Base-by-base conservation (phyloP, 1,139 yeast species). In the Pichia sp. region DNA sequence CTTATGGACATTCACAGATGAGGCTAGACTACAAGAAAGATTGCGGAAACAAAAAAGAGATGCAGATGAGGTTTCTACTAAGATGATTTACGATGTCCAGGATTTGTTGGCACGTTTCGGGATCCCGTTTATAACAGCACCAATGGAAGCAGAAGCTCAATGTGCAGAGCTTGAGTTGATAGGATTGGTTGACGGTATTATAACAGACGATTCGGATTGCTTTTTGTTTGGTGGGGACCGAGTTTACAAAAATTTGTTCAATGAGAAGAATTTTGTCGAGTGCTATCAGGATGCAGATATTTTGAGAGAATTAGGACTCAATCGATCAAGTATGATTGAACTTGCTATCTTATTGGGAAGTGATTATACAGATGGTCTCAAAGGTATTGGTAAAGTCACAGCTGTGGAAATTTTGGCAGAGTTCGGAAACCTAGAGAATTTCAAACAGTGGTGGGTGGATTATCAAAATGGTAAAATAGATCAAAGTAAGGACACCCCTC, bases 91-190 rank as follows among this genome's bases (percentile, higher is more conserved):
- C 48, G 98, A 93, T 66, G 95, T 95, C 12, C 97, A 93, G 69
- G 96, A 90, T 58, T 74, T 95, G 44, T 74, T 95, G 6, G 80
- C 85, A 40, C 70, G 95, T 55, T 95, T 95, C 73, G 99, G 99
- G 0, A 87, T 93, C 10, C 99, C 99, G 0, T 93, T 82, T 63
- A 80, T 93, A 7, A 89, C 97, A 0, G 97, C 98, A 0, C 98
- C 98, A 0, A 90, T 89, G 90, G 99, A 93, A 71, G 99, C 99
- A 1, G 99, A 93, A 73, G 97, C 98, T 0, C 99, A 93, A 66
- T 93, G 99, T 71, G 97, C 97, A 0, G 89, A 85, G 61, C 72
- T 93, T 12, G 71, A 81, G 50, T 70, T 71, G 29, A 69, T 90
- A 17, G 81, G 80, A 0, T 75, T 93, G 29, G 97, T 93, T 2